These are phyloP conservation scores for Cutaneotrichosporon daszewskae DNA, from an alignment of 1,284 basidiomycete species.

Conservation along the genomic window DNA sequence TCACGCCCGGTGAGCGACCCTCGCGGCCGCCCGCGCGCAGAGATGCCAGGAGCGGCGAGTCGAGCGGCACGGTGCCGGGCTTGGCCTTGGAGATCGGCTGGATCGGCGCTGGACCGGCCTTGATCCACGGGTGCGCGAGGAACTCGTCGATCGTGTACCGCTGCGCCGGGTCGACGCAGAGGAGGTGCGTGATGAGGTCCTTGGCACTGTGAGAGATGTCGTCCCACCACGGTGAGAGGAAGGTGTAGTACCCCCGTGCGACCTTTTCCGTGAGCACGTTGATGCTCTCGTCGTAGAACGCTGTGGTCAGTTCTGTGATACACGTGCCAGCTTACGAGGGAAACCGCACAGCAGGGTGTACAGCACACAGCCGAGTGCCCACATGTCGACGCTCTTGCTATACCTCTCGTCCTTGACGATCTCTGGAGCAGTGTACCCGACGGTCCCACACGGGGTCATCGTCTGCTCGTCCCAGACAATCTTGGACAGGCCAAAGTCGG, in stretches of 20 bases:
- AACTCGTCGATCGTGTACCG: conserved; percentile 98
- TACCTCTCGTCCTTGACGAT: conserved; percentile 99
- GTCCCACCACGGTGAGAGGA: conserved; percentile 99
- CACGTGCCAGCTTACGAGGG: conserved; percentile 54
- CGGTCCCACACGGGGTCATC: conserved; percentile 98
- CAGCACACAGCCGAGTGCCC: conserved; percentile 96
- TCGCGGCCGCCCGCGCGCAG: conserved; percentile 66
- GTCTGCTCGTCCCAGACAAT: conserved; percentile 99
- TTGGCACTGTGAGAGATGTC: conserved; percentile 85
- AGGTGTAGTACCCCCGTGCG: conserved; percentile 94
- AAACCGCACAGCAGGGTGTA: conserved; percentile 99
- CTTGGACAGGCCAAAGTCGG: conserved; percentile 97
- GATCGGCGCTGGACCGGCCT: conserved; percentile 50
- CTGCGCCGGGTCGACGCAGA: conserved; percentile 92
- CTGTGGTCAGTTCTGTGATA: conserved; percentile 27
- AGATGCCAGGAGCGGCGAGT: conserved; percentile 83
- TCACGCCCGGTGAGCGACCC: conserved; percentile 84
- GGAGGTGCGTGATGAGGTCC: conserved; percentile 88
- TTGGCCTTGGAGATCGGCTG: conserved; percentile 39
- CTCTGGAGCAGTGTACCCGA: conserved; percentile 98
- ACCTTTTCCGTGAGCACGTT: conserved; percentile 98
- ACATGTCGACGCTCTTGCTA: conserved; percentile 99
- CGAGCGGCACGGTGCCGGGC: conserved; percentile 56
- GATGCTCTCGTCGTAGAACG: conserved; percentile 99
- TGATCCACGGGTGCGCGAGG: conserved; percentile 86